Conservation (phyloP, 139 green algal genomes). For the Picochlorum costavermella region DNA sequence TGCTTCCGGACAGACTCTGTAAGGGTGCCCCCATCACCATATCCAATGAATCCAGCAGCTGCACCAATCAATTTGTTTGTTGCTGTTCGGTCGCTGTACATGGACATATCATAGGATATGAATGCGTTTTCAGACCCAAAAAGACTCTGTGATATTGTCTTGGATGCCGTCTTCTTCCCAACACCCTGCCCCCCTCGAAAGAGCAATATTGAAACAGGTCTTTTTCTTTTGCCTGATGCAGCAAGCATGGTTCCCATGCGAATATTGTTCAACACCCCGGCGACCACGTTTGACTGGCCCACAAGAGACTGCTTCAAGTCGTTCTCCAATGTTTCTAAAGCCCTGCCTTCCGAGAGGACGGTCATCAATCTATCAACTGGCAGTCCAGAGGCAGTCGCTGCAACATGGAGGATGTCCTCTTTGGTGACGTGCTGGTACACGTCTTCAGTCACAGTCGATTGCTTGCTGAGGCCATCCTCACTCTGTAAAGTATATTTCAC, state of each 20-base stretch:
- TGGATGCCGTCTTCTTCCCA: constrained; percentile 65
- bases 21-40: constrained; percentile 40
- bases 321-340: constrained; percentile 43
- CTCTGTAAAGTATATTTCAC: too few species aligned
- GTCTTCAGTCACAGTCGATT: too few species aligned
- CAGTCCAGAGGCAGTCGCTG: constrained; percentile 44
- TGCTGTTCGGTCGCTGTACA: constrained; percentile 62
- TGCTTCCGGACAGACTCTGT: constrained; percentile 54
- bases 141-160: constrained; percentile 45
- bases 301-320: constrained; percentile 34
- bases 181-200: constrained; percentile 62
- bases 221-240: constrained; percentile 11
- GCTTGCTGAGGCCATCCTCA: too few species aligned
- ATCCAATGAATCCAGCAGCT: constrained; percentile 71
- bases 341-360: constrained; percentile 15
- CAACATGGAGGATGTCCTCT: constrained; percentile 41
- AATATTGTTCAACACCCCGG: constrained; percentile 38
- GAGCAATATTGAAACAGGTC: constrained; percentile 64
- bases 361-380: constrained; percentile 24
- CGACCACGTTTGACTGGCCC: constrained; percentile 53
- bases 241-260: constrained; percentile 37
- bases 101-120: constrained; percentile 42
- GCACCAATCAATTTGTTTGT: constrained; percentile 71
- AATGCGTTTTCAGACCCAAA: constrained; percentile 43
- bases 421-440: neutral